phyloP scores from a whole-genome alignment of 257 asterid species.

The Echium plantagineum region DNA sequence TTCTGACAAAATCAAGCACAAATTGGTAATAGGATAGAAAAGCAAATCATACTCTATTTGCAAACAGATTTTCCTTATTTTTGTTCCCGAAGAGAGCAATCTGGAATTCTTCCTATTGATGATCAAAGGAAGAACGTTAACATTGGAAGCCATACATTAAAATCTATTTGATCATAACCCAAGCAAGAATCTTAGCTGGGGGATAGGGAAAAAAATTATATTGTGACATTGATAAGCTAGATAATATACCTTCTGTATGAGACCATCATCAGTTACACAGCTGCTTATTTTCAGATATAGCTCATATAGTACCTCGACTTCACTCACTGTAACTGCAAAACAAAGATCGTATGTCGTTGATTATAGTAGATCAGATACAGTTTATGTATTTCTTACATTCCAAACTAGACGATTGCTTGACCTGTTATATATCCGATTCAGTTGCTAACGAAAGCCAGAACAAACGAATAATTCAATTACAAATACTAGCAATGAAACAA shows the following conservation, averaged over 20 bases:
- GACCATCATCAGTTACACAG: constrained; percentile 68
- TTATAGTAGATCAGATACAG: too few relatives aligned
- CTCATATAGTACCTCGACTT: constrained; percentile 77
- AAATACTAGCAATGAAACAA: too few relatives aligned
- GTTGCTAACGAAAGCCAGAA: too few relatives aligned
- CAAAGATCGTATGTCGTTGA: neutral
- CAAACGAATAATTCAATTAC: too few relatives aligned
- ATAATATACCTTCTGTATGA: constrained; percentile 69
- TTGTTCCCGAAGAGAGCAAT: constrained; percentile 73
- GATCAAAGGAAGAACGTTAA: neutral
- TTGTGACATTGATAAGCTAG: neutral
- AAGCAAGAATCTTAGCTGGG: too few relatives aligned
- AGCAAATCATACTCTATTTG: constrained; percentile 55
- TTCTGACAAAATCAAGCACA: too few relatives aligned
- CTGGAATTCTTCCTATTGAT: constrained; percentile 84
- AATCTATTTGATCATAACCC: too few relatives aligned
- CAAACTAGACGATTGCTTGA: neutral
- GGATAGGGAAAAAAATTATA: too few relatives aligned
- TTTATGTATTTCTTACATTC: neutral
- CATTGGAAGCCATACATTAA: neutral
- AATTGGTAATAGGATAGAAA: neutral
- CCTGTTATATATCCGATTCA: too few relatives aligned
- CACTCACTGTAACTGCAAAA: constrained; percentile 73
- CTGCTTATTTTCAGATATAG: constrained; percentile 77
- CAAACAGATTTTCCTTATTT: constrained; percentile 60